Evolutionary conservation across 805 yeast genomes (phyloP).

Genomic region (Phaffomyces thermotolerans): DNA sequence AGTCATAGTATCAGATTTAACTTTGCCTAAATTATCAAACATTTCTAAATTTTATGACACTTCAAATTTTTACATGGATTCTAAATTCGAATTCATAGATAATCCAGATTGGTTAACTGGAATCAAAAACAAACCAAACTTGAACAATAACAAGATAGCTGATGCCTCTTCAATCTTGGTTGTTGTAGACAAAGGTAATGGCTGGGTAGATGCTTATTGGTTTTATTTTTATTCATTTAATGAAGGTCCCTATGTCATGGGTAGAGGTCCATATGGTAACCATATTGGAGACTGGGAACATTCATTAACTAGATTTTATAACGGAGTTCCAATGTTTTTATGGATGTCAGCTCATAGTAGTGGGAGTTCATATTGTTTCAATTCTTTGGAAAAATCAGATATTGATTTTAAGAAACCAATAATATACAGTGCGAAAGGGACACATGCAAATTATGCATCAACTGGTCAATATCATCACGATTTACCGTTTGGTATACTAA

Average conservation of each 20-base stretch:
- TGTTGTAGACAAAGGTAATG: constrained; percentile 88
- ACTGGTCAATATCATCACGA: constrained; percentile 96
- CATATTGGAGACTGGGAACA: constrained; percentile 99
- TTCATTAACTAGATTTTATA: constrained; percentile 73
- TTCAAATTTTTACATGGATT: constrained; percentile 47
- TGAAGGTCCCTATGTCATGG: constrained; percentile 95
- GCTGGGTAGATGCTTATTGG: constrained; percentile 95
- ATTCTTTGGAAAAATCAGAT: constrained; percentile 51
- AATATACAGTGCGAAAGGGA: constrained; percentile 87
- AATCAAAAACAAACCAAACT: constrained; percentile 52
- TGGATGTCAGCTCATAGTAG: constrained; percentile 99
- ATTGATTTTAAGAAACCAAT: constrained; percentile 48
- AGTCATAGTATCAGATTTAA: constrained; percentile 14
- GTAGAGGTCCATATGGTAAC: constrained; percentile 93
- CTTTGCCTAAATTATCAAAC: constrained; percentile 22
- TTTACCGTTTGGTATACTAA: constrained; percentile 81
- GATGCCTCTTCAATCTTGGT: constrained; percentile 77
- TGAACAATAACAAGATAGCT: constrained; percentile 60
- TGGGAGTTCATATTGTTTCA: constrained; percentile 79
- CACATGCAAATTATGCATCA: constrained; percentile 95
- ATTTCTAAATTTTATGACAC: constrained; percentile 24
- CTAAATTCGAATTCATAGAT: constrained; percentile 62
- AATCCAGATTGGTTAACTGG: constrained; percentile 89
- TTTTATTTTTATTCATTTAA: constrained; percentile 92
- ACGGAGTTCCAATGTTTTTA: constrained; percentile 71